Evolutionary conservation across 1,139 yeast genomes (phyloP).

Genomic region (Yamadazyma blattariae): DNA sequence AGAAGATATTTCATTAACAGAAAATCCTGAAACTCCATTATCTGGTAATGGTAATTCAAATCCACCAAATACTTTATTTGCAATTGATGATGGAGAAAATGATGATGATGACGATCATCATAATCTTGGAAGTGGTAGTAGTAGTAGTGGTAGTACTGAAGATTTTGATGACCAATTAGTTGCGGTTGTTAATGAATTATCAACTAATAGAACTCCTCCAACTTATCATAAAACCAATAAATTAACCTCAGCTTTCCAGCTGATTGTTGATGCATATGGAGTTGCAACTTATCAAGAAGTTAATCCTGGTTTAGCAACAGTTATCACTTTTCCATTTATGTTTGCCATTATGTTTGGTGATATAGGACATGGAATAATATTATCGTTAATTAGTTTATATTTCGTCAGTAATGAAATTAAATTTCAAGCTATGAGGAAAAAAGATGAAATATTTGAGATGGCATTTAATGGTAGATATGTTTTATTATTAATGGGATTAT

Average conservation of each 20-base stretch:
- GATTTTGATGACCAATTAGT: constrained; percentile 32
- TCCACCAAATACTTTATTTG: constrained; percentile 36
- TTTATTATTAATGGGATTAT: constrained; percentile 82
- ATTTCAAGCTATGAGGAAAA: constrained; percentile 61
- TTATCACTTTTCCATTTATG: constrained; percentile 97
- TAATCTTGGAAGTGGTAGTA: constrained; percentile 11
- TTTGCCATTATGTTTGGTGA: constrained; percentile 99
- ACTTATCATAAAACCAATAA: constrained; percentile 90
- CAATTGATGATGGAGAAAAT: constrained; percentile 44
- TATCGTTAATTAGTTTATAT: constrained; percentile 67
- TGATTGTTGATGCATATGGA: constrained; percentile 93
- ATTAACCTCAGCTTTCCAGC: constrained; percentile 88
- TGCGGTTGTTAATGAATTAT: constrained; percentile 71
- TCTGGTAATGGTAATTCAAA: constrained; percentile 1
- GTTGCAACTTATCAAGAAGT: constrained; percentile 92
- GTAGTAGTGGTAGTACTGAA: constrained; percentile 17
- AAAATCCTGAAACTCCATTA: constrained; percentile 3
- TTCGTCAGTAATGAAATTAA: constrained; percentile 68
- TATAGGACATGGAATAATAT: constrained; percentile 88
- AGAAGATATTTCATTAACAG: constrained; percentile 21
- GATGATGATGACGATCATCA: not conserved
- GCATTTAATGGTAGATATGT: constrained; percentile 92
- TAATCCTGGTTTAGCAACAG: constrained; percentile 92
- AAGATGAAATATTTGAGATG: constrained; percentile 96
- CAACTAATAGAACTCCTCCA: constrained; percentile 87